Conservation (phyloP, 345 rosid species). For the Geranium rotundifolium region DNA sequence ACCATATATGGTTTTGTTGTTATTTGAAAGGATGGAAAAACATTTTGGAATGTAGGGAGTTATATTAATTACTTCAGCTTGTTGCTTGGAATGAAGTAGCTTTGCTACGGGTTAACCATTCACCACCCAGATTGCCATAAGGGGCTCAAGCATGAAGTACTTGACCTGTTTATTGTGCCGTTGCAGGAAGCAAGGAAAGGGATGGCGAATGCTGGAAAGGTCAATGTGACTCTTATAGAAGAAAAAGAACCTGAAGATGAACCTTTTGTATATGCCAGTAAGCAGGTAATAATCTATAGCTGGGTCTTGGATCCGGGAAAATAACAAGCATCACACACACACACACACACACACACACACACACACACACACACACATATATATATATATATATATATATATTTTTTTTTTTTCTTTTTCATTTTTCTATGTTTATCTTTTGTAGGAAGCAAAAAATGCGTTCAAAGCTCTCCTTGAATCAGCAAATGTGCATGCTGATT, state of each 20-base stretch:
- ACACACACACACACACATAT: no score
- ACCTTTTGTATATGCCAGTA: conserved; percentile 63
- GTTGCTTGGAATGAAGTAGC: neutral
- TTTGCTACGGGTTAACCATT: neutral
- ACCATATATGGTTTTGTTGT: neutral
- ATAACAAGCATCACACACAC: neutral
- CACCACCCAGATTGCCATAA: neutral
- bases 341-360: no score
- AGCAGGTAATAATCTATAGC: conserved; percentile 41
- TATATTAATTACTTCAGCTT: neutral
- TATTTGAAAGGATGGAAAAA: neutral
- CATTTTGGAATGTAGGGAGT: neutral
- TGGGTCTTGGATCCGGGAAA: neutral
- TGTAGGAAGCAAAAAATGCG: conserved; percentile 93
- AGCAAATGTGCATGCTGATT: conserved; percentile 77
- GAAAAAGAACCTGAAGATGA: conserved; percentile 70
- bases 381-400: no score
- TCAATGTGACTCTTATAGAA: conserved; percentile 38
- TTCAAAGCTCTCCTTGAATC: conserved; percentile 90
- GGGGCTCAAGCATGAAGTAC: neutral
- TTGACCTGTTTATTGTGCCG: conserved; percentile 1
- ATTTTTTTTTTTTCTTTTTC: neutral
- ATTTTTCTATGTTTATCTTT: conserved; percentile 7
- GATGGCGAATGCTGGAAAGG: conserved; percentile 36
- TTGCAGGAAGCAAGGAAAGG: conserved; percentile 61